phyloP scores from a whole-genome alignment of 2,329 filamentous ascomycete genomes.

The Aspergillus brunneoviolaceus region DNA sequence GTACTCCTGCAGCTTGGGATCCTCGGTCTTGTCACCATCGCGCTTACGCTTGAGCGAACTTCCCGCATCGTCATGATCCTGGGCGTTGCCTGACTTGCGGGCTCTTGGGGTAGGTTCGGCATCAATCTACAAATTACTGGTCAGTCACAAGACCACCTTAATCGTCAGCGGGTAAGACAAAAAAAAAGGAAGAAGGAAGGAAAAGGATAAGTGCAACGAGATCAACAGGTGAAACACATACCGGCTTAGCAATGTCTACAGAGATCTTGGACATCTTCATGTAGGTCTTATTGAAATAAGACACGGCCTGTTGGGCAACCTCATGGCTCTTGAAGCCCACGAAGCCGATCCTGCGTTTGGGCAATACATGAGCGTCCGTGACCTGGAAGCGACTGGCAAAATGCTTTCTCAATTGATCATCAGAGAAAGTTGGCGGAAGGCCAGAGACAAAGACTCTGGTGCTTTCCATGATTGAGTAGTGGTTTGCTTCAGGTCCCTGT shows the following conservation, averaged over 20 bases:
- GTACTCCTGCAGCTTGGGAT: conserved; percentile 84
- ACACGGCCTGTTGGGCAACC: conserved; percentile 78
- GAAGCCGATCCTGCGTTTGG: conserved; percentile 88
- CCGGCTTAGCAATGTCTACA: conserved; percentile 83
- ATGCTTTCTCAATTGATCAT: conserved; percentile 83
- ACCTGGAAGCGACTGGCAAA: conserved; percentile 76
- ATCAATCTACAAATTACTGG: conserved; percentile 41
- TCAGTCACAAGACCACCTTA: conserved; percentile 43
- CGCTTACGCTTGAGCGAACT: conserved; percentile 44
- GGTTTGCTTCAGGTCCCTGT: conserved; percentile 13
- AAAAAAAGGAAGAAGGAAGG: conserved; percentile 15
- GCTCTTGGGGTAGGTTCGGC: conserved; percentile 31
- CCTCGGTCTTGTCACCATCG: conserved; percentile 60
- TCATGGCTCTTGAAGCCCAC: conserved; percentile 85
- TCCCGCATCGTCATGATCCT: conserved; percentile 23
- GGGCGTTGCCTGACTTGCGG: conserved; percentile 25
- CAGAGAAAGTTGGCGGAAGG: conserved; percentile 79
- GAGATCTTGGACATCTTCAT: conserved; percentile 93
- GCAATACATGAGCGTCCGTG: conserved; percentile 90
- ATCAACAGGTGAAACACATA: conserved; percentile 45
- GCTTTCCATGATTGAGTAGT: conserved; percentile 61
- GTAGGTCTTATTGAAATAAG: conserved; percentile 93
- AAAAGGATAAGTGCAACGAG: background rate
- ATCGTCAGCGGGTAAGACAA: conserved; percentile 28
- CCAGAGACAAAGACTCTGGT: conserved; percentile 72